Percentiles rank a stretch among this genome's conserved stretches.
Evolutionary conservation across 2,329 filamentous ascomycete genomes (phyloP).

Genomic region (Diaporthe ampelina): DNA sequence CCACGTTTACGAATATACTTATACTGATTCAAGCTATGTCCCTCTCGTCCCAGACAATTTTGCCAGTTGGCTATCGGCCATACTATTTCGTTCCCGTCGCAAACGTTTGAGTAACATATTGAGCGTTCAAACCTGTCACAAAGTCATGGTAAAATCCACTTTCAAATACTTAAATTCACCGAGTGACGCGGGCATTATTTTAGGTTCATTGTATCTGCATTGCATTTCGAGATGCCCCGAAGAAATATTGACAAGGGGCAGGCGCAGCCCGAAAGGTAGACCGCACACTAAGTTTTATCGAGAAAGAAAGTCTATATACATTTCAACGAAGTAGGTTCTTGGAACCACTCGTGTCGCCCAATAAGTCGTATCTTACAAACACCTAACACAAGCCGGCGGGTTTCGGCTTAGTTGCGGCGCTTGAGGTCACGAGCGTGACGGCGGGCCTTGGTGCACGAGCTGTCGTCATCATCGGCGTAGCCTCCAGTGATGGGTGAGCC

Average conservation of each 20-base stretch:
- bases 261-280: constrained; percentile 21
- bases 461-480: constrained; percentile 20
- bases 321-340: constrained; percentile 30
- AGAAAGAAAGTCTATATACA: constrained; percentile 33
- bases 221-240: constrained; percentile 16
- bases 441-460: constrained; percentile 31
- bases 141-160: too few relatives aligned
- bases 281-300: constrained; percentile 16
- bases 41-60: too few relatives aligned
- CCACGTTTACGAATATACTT: too few relatives aligned
- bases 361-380: constrained; percentile 4
- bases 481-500: constrained; percentile 16
- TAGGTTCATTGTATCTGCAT: constrained; percentile 24
- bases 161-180: background rate
- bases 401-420: constrained; percentile 20
- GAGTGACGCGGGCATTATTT: too few relatives aligned
- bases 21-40: too few relatives aligned
- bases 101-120: too few relatives aligned
- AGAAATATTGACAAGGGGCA: constrained; percentile 12
- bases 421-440: constrained; percentile 37
- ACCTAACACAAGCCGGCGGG: background rate
- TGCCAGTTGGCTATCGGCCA: too few relatives aligned
- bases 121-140: too few relatives aligned
- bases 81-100: too few relatives aligned
- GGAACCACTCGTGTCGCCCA: constrained; percentile 1